Base-by-base conservation (phyloP, 768 basidiomycete genomes). In the Mycena sanguinolenta region DNA sequence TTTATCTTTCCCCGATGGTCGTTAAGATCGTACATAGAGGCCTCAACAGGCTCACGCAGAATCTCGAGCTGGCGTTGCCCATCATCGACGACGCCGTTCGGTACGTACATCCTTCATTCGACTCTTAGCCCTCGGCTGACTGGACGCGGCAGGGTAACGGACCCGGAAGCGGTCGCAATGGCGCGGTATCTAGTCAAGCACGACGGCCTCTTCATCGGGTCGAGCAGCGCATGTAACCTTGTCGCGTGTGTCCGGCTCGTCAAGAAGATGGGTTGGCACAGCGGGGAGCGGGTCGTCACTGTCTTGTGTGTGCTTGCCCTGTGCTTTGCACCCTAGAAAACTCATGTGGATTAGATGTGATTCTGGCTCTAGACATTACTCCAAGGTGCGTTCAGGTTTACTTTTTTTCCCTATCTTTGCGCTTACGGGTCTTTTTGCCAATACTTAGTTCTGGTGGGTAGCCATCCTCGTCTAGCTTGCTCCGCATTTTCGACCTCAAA, bases 91-190 rank as follows among this genome's bases (percentile, higher is more conserved):
- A 98, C 75, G 95, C 95, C 0, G 94, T 96, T 79, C 88, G 95
- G 95, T 93, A 72, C 13, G 39, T 3, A 7, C 44, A 63, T 63
- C 2, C 54, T 63, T n/a, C 38, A 21, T 42, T 25, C 23, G 49
- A 27, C 25, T 12, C 53, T 12, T 17, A 28, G 14, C 27, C 6
- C 27, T 23, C 38, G 16, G 67, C 36, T 46, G 30, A 58, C 64
- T 36, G 59, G 55, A 52, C n/a, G 38, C 39, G 23, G 19, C 77
- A 97, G 97, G 67, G 90, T 98, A 78, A 92, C 94, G 2, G 98
- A 99, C 73, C 91, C 88, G 2, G 97, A 99, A 81, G 97, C 97
- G 0, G 95, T 99, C 55, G 90, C 93, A 10, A 99, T 99, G 97
- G 93, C 96, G 1, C 91, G 97, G 13, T 96, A 96, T 78, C 88